phyloP scores from a whole-genome alignment of 2,329 filamentous ascomycete species.

The Thermothelomyces thermophilus region DNA sequence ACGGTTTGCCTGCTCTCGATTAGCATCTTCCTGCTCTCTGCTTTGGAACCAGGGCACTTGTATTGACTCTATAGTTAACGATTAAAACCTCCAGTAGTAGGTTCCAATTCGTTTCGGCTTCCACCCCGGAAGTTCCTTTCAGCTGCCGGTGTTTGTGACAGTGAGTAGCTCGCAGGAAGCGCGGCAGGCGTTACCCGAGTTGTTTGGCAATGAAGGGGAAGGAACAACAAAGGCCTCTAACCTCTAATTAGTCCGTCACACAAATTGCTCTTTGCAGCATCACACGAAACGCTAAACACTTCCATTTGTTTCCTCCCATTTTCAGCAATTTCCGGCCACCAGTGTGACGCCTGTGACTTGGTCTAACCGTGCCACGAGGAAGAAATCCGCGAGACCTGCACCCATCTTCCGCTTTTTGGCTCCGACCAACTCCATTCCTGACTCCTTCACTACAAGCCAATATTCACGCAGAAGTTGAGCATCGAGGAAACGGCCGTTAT shows the following conservation, averaged over 20 bases:
- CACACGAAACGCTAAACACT: conserved; percentile 1
- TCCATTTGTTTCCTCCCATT: conserved; percentile 7
- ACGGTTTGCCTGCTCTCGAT: no score
- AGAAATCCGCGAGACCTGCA: not conserved
- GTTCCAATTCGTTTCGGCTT: no score
- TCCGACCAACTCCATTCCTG: not conserved
- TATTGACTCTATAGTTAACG: no score
- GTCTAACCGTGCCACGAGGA: not conserved
- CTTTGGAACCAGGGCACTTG: no score
- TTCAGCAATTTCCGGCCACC: not conserved
- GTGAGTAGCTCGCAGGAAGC: no score
- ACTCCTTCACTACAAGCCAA: not conserved
- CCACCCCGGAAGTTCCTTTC: no score
- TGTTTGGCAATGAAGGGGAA: conserved; percentile 1
- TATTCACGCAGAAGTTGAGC: not conserved
- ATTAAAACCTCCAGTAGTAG: no score
- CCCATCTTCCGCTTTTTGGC: not conserved
- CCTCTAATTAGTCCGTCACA: no score
- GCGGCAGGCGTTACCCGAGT: no score
- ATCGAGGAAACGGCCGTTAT: not conserved
- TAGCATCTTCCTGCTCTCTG: no score
- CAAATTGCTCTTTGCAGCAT: no score
- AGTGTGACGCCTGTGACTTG: not conserved
- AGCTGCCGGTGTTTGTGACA: no score
- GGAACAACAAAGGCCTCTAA: not conserved